Conservation (phyloP, 2,329 filamentous ascomycete genomes). For the Chaetothyriales sp. region DNA sequence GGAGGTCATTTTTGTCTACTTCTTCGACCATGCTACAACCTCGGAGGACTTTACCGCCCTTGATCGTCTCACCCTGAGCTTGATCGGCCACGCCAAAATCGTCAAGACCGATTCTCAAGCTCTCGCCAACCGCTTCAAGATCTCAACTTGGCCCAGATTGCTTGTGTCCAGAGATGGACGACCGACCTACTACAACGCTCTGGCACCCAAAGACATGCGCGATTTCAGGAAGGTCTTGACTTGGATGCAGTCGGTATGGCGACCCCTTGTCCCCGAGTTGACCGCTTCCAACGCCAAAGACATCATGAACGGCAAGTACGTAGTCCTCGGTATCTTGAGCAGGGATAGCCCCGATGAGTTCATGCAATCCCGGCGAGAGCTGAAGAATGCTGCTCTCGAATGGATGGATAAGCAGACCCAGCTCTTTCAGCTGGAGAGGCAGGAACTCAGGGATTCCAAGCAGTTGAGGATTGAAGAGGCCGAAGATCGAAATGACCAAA, state of each 20-base stretch:
- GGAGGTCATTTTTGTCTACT: slow-evolving; percentile 93
- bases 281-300: slow-evolving; percentile 83
- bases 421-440: slow-evolving; percentile 79
- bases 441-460: slow-evolving; percentile 87
- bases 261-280: slow-evolving; percentile 87
- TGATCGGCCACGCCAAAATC: slow-evolving; percentile 82
- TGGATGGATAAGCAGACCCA: slow-evolving; percentile 97
- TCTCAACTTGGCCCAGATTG: slow-evolving; percentile 90
- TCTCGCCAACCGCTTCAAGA: slow-evolving; percentile 75
- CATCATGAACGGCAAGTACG: slow-evolving; percentile 87
- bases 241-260: slow-evolving; percentile 96
- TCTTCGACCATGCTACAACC: slow-evolving; percentile 91
- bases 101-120: slow-evolving; percentile 76
- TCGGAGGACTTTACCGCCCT: slow-evolving; percentile 82
- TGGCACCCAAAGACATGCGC: slow-evolving; percentile 84
- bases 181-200: slow-evolving; percentile 75
- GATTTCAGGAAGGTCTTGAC: slow-evolving; percentile 64
- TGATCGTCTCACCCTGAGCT: slow-evolving; percentile 69
- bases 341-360: slow-evolving; percentile 70
- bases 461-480: slow-evolving; percentile 93
- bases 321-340: slow-evolving; percentile 82
- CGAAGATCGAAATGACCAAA: slow-evolving; percentile 80
- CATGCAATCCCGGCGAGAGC: slow-evolving; percentile 62
- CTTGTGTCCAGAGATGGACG: slow-evolving; percentile 80
- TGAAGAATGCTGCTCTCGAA: slow-evolving; percentile 89